Conservation (phyloP, 2,329 filamentous ascomycete species). For the Pseudocercospora crystallina region DNA sequence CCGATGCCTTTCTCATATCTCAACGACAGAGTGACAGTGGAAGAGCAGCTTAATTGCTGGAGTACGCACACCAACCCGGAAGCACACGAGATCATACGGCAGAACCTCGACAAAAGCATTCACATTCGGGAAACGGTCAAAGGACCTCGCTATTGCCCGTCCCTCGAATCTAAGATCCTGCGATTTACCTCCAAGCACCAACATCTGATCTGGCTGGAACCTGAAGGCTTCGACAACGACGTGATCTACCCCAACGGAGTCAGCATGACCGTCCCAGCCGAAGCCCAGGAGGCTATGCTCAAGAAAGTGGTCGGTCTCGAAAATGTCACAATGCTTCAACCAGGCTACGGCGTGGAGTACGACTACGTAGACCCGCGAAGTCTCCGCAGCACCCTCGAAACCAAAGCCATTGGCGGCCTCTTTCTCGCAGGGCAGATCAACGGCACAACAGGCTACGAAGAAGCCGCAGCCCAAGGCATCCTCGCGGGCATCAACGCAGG, state of each 20-base stretch:
- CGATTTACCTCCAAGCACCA: constrained; percentile 76
- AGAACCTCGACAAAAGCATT: constrained; percentile 91
- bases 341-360: constrained; percentile 96
- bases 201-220: constrained; percentile 96
- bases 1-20: constrained; percentile 90
- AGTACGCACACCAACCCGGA: constrained; percentile 81
- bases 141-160: constrained; percentile 92
- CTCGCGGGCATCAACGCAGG: constrained; percentile 93
- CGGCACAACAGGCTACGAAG: constrained; percentile 96
- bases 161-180: constrained; percentile 89
- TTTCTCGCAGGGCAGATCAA: constrained; percentile 97
- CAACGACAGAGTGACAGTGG: constrained; percentile 72
- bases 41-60: constrained; percentile 82
- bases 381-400: constrained; percentile 85
- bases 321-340: constrained; percentile 85
- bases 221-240: constrained; percentile 87
- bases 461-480: constrained; percentile 90
- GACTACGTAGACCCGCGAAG: constrained; percentile 95
- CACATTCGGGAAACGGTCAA: constrained; percentile 95
- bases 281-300: constrained; percentile 82
- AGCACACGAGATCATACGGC: constrained; percentile 79
- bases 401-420: constrained; percentile 83
- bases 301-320: constrained; percentile 86
- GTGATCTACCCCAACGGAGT: constrained; percentile 95
- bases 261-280: constrained; percentile 91